Evolutionary conservation across 495 filamentous ascomycete species (phyloP), one percentile per base, ranked within the genome.

Genomic region (Staphylotrichum longicolle): DNA sequence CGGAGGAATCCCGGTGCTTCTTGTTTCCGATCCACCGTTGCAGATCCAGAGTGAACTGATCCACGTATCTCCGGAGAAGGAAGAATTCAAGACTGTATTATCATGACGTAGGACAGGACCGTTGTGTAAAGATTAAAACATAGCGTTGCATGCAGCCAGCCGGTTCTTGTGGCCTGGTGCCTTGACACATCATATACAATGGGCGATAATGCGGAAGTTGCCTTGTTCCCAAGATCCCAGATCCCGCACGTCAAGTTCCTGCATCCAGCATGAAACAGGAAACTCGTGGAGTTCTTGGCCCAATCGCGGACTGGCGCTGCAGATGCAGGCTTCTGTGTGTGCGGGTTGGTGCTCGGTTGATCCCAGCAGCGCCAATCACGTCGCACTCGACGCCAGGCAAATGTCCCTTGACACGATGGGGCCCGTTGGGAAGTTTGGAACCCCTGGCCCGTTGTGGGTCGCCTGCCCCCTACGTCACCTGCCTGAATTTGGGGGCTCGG

Each of bases 351-450:
- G 12, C 14, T 39, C 15, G 33, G 9, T 12, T 3, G 61, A 20
- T 15, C 10, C 35, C 57, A 64, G 56, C 63, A 66, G 63, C 62
- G 20, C 20, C 20, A 27, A 27, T 27, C 6, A 62, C 5, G 42
- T 45, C 48, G 40, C 54, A 47, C 56, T 12, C 37, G n/a, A 33
- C 34, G 15, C 54, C 49, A 57, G 53, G 57, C 55, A 63, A 66
- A 64, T 67, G 59, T 68, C 68, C 68, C 68, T 70, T 70, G 65
- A 70, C 61, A 70, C 68, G 56, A 46, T 35, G 33, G 60, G 20
- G 52, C 27, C 44, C 27, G 39, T 48, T 58, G 57, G 37, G 48
- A 33, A 7, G 46, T 15, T 37, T 34, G 45, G 51, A 27, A 14
- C 55, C 39, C 50, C 48, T 55, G 62, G 20, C 14, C 32, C 39